Evolutionary conservation across 257 asterid species (phyloP).

Genomic region (Coffea canephora): DNA sequence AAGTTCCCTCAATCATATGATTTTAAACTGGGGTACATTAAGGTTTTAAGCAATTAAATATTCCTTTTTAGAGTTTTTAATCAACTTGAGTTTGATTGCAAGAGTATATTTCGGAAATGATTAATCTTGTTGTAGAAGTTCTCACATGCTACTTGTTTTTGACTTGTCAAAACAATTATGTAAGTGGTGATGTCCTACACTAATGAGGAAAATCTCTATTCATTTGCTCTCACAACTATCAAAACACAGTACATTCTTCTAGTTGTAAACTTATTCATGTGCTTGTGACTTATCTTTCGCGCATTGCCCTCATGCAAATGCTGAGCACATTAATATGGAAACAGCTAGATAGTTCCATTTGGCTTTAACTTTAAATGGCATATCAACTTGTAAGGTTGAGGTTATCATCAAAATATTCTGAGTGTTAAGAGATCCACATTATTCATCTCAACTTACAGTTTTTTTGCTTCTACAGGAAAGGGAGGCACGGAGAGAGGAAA

Average conservation of each 20-base stretch:
- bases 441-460: slow-evolving; percentile 15
- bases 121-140: background rate
- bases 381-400: background rate
- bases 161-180: background rate
- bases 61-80: background rate
- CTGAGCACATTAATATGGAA: background rate
- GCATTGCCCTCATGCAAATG: background rate
- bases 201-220: background rate
- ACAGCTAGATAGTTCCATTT: background rate
- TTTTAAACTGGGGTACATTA: background rate
- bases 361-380: background rate
- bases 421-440: background rate
- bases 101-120: background rate
- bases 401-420: background rate
- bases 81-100: background rate
- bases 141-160: background rate
- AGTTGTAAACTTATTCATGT: background rate
- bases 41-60: background rate
- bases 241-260: background rate
- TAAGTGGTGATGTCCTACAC: background rate
- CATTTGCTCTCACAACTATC: background rate
- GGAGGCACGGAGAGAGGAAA: slow-evolving; percentile 91
- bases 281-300: background rate
- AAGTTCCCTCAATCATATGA: background rate
- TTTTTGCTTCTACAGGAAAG: slow-evolving; percentile 55